phyloP scores from a whole-genome alignment of 257 asterid species.

The Nicotiana noctiflora region DNA sequence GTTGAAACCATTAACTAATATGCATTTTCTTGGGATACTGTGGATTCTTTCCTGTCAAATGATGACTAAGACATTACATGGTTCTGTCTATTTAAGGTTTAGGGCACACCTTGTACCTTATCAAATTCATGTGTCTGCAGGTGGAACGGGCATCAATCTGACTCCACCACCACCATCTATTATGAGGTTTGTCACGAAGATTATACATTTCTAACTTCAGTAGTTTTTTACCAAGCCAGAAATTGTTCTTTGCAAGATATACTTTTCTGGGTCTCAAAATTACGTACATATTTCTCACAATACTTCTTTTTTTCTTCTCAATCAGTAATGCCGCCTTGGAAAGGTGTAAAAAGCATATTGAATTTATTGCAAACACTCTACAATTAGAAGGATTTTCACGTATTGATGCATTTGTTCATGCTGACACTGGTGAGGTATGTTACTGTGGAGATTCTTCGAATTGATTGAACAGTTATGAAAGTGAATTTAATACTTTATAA shows the following conservation, averaged over 20 bases:
- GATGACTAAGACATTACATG: neutral
- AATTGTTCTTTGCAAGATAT: neutral
- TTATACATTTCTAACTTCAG: neutral
- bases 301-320: constrained; percentile 10
- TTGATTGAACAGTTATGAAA: neutral
- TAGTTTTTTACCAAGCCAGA: neutral
- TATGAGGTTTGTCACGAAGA: constrained; percentile 39
- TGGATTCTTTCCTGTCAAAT: neutral
- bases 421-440: constrained; percentile 75
- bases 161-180: constrained; percentile 87
- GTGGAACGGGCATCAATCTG: constrained; percentile 94
- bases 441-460: neutral
- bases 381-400: constrained; percentile 84
- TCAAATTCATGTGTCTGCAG: constrained; percentile 32
- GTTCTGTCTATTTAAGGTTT: neutral
- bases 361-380: constrained; percentile 73
- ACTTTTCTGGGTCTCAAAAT: neutral
- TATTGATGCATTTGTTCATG: constrained; percentile 81
- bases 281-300: neutral
- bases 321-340: constrained; percentile 51
- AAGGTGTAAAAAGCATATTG: constrained; percentile 58
- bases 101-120: constrained; percentile 4
- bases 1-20: constrained; percentile 2
- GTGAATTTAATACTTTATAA: neutral
- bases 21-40: neutral